Evolutionary conservation across 75 land plant genomes (phyloP).

Genomic region (Pinus albicaulis): DNA sequence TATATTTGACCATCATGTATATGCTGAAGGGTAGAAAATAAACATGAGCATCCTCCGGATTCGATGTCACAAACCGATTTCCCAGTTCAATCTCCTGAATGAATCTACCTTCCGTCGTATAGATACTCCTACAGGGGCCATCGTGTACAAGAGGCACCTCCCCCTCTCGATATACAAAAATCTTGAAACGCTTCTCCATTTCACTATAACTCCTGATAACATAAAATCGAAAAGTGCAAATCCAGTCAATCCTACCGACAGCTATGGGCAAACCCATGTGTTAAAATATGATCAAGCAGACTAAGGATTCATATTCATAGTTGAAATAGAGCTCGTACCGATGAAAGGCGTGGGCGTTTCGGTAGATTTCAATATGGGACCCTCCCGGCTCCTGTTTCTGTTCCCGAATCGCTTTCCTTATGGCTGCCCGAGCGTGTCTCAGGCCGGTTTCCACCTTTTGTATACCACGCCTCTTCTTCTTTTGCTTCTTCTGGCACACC

Average conservation of each 20-base stretch:
- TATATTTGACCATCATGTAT: conserved; percentile 64
- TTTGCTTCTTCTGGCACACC: too few species aligned
- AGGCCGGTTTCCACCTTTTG: too few species aligned
- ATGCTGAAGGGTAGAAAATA: conserved; percentile 73
- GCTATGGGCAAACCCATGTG: neutral
- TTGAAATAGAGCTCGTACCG: conserved; percentile 25
- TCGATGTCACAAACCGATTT: conserved; percentile 29
- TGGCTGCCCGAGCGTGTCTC: too few species aligned
- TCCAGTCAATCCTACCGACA: neutral
- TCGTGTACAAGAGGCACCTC: conserved; percentile 79
- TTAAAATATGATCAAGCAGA: too few species aligned
- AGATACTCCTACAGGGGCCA: conserved; percentile 86
- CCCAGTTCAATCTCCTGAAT: conserved; percentile 47
- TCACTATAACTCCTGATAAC: conserved; percentile 79
- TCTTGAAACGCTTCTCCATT: conserved; percentile 87
- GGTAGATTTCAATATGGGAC: conserved; percentile 42
- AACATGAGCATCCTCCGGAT: conserved; percentile 38
- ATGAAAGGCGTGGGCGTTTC: conserved; percentile 50
- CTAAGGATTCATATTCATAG: neutral
- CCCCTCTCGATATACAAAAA: conserved; percentile 82
- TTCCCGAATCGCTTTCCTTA: too few species aligned
- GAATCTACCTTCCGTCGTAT: conserved; percentile 71
- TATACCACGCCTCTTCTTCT: too few species aligned
- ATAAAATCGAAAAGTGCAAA: neutral
- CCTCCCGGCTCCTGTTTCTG: too few species aligned